Evolutionary conservation across 2,329 filamentous ascomycete species (phyloP), one percentile per base, ranked within the genome.

Genomic region (Albifimbria verrucaria): DNA sequence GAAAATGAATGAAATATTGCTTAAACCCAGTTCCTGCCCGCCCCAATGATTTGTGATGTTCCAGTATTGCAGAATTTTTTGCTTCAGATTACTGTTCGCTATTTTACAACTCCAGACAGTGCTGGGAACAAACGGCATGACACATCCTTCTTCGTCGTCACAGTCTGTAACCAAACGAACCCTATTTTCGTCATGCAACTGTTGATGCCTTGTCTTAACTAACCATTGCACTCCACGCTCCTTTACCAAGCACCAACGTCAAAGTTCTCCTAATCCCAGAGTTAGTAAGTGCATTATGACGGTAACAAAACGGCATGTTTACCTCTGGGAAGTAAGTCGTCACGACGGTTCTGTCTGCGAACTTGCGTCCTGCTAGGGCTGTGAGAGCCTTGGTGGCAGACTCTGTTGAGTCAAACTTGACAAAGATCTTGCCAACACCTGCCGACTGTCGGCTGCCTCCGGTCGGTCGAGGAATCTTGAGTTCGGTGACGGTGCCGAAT

Each of bases 261-360:
- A 63, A 97, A 97, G 68, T 96, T 96, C 73, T 97, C 93, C 86
- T 92, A 57, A 28, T 36, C 43, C 17, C n/a, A 32, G 59, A 52
- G 63, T 78, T 65, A 76, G 70, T 57, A 47, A 25, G 28, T 23
- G 4, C 48, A 15, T 48, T 6, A 20, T 42, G 52, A 49, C 42
- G 32, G 6, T 36, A 36, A 49, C 22, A 21, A 12, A 0, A 42
- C 3, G 10, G 18, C 45, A 1, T 26, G 43, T 77, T 71, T 76
- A 90, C 89, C 82, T 97, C 95, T 21, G 92, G 89, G 71, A 97
- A 99, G 74, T 94, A 97, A 4, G 94, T 97, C 3, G 90, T 92
- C 12, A 99, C 92, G 24, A 99, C 95, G 3, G 94, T 99, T 62
- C 95, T 85, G 73, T 97, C 91, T 1, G 92, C 90, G 69, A 99